These are phyloP conservation scores for Hortiboletus campestris DNA, from an alignment of 768 basidiomycete genomes.

Conservation along the genomic window DNA sequence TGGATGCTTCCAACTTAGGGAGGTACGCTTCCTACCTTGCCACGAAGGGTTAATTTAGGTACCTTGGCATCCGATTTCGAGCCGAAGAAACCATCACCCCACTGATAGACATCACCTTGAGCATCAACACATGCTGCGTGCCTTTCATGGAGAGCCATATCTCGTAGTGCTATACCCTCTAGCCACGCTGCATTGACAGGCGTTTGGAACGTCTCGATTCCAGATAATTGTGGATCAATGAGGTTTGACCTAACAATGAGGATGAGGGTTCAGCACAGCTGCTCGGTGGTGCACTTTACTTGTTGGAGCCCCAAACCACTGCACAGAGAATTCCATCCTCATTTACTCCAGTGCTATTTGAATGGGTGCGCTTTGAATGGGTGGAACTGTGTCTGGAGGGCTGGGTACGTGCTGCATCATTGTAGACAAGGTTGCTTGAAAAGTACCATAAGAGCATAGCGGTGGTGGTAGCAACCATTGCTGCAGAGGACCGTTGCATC, in stretches of 20 bases:
- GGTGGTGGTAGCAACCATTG: constrained; percentile 22
- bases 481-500: constrained; percentile 11
- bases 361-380: constrained; percentile 1
- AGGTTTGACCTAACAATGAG: constrained; percentile 41
- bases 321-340: constrained; percentile 40
- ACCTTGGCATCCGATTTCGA: constrained; percentile 24
- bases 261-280: neutral
- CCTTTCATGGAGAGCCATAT: constrained; percentile 61
- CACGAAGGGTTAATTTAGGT: constrained; percentile 57
- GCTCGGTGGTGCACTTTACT: constrained; percentile 37
- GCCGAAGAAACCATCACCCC: constrained; percentile 67
- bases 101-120: constrained; percentile 80
- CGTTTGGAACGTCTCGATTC: constrained; percentile 42
- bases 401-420: constrained; percentile 28
- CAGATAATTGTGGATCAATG: constrained; percentile 40
- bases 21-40: constrained; percentile 48
- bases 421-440: constrained; percentile 33
- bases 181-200: constrained; percentile 59
- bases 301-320: constrained; percentile 76
- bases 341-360: constrained; percentile 22
- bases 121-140: constrained; percentile 78
- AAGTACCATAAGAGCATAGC: constrained; percentile 40
- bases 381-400: neutral
- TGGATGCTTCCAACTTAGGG: neutral
- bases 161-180: constrained; percentile 66